Percentiles rank a stretch among this genome's conserved stretches.
phyloP scores from a whole-genome alignment of 1,284 basidiomycete species.

The Psilocybe mexicana region DNA sequence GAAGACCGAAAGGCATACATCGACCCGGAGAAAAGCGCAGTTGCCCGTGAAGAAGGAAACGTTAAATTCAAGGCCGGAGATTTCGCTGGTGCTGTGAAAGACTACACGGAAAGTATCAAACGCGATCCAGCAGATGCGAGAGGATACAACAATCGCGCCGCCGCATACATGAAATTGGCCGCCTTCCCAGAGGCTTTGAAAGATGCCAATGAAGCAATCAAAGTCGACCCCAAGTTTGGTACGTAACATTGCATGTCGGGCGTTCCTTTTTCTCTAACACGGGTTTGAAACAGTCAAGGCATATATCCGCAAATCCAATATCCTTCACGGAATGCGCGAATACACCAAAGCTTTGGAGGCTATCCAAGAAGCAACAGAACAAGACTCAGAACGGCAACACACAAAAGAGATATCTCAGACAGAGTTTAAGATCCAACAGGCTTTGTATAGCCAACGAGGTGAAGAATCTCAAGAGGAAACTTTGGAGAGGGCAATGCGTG shows the following conservation, averaged over 20 bases:
- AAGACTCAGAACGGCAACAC: conserved; percentile 80
- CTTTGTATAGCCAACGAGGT: conserved; percentile 79
- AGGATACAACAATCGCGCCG: conserved; percentile 97
- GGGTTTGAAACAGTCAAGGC: conserved; percentile 72
- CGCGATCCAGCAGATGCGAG: conserved; percentile 88
- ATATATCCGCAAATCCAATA: conserved; percentile 91
- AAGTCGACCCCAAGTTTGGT: conserved; percentile 86
- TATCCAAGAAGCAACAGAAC: conserved; percentile 71
- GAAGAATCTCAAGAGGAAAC: conserved; percentile 94
- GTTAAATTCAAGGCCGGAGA: conserved; percentile 88
- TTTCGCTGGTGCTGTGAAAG: conserved; percentile 90
- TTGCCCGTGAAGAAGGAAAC: conserved; percentile 93
- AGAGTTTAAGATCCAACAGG: conserved; percentile 80
- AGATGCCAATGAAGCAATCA: conserved; percentile 93
- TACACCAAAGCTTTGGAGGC: conserved; percentile 86
- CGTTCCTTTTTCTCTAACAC: conserved; percentile 6
- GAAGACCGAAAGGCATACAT: conserved; percentile 84
- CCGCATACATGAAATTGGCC: conserved; percentile 93
- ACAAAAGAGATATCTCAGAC: conserved; percentile 79
- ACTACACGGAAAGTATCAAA: conserved; percentile 96
- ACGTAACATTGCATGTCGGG: conserved; percentile 25
- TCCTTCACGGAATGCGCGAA: conserved; percentile 91
- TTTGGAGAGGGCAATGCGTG: conserved; percentile 91
- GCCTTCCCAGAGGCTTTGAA: conserved; percentile 97
- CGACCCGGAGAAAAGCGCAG: conserved; percentile 82